These are phyloP conservation scores for Fusarium xylarioides DNA, from an alignment of 2,329 filamentous ascomycete species.

Conservation along the genomic window DNA sequence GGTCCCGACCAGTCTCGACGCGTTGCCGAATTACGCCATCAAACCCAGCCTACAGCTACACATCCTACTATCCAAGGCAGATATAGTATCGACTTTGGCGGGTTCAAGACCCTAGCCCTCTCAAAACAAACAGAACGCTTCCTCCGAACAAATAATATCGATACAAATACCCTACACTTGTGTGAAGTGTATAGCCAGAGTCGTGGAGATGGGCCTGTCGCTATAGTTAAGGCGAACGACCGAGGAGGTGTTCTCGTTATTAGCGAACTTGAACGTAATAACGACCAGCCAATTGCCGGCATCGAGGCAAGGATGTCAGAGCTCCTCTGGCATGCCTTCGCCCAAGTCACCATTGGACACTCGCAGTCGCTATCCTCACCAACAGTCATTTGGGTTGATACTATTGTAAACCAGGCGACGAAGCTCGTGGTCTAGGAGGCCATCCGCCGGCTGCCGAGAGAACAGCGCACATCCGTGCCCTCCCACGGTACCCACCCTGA, in stretches of 20 bases:
- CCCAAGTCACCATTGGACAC: background rate
- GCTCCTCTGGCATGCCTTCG: background rate
- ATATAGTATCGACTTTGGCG: background rate
- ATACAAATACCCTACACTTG: background rate
- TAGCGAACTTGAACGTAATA: background rate
- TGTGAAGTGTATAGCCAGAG: background rate
- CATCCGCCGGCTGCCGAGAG: background rate
- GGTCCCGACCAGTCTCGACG: background rate
- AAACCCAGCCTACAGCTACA: background rate
- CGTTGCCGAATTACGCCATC: background rate
- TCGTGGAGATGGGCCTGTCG: background rate
- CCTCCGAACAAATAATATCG: background rate
- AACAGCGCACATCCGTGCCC: background rate
- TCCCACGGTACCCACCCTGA: too few species aligned
- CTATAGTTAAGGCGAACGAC: background rate
- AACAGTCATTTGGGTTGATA: background rate
- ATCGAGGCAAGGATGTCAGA: background rate
- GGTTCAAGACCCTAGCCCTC: background rate
- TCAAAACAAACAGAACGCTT: background rate
- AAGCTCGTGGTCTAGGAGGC: background rate
- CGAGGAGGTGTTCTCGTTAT: background rate
- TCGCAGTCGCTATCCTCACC: background rate
- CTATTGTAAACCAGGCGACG: accelerated
- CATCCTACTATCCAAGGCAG: background rate
- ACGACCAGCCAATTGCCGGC: background rate